phyloP scores from a whole-genome alignment of 2,329 filamentous ascomycete genomes.

The Chaetomium strumarium region DNA sequence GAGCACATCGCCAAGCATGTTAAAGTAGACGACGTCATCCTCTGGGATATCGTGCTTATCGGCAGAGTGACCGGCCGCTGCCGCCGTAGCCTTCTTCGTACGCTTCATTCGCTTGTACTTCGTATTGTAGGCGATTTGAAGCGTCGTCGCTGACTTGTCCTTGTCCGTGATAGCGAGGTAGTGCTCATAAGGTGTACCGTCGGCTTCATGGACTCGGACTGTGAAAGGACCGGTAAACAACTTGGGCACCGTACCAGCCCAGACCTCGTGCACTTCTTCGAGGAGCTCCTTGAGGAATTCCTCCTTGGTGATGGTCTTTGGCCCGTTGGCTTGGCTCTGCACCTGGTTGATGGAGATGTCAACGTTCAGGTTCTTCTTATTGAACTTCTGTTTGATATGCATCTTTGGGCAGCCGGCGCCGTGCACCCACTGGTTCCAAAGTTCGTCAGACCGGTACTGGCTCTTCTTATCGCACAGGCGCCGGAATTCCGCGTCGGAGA shows the following conservation, averaged over 20 bases:
- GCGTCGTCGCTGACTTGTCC: slow-evolving; percentile 61
- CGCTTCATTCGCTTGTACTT: slow-evolving; percentile 97
- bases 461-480: slow-evolving; percentile 82
- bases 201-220: slow-evolving; percentile 93
- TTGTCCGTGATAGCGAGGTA: slow-evolving; percentile 92
- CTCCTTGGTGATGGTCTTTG: slow-evolving; percentile 47
- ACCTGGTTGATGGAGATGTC: slow-evolving; percentile 84
- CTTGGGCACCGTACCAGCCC: slow-evolving; percentile 63
- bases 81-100: slow-evolving; percentile 72
- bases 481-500: slow-evolving; percentile 55
- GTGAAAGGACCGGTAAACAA: slow-evolving; percentile 96
- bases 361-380: slow-evolving; percentile 94
- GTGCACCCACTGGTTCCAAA: slow-evolving; percentile 91
- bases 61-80: slow-evolving; percentile 57
- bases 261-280: slow-evolving; percentile 66
- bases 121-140: slow-evolving; percentile 97
- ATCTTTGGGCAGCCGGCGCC: slow-evolving; percentile 86
- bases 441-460: slow-evolving; percentile 78
- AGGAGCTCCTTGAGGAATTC: slow-evolving; percentile 82
- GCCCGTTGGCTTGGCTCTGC: slow-evolving; percentile 37
- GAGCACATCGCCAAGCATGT: slow-evolving; percentile 87
- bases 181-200: slow-evolving; percentile 96
- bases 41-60: slow-evolving; percentile 50
- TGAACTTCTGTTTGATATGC: slow-evolving; percentile 81
- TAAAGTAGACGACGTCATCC: slow-evolving; percentile 77